phyloP scores from a whole-genome alignment of 768 basidiomycete species.

The Lactarius tabidus region DNA sequence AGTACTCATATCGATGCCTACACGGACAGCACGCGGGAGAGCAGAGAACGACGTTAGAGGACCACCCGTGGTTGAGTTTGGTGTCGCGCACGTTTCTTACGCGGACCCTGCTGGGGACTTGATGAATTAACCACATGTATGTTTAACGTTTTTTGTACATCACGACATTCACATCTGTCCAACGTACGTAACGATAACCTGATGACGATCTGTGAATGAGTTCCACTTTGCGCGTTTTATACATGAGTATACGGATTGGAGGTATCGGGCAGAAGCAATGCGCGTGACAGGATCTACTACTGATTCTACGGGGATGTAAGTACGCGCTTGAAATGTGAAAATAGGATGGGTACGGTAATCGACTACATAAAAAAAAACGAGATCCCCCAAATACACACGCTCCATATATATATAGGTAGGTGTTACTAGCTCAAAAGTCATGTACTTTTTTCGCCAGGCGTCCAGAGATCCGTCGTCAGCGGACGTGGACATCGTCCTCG shows the following conservation, averaged over 20 bases:
- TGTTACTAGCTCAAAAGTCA: neutral
- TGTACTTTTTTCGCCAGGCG: neutral
- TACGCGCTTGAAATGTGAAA: neutral
- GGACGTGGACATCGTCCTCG: neutral
- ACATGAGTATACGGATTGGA: neutral
- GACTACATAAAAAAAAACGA: slow-evolving; percentile 12
- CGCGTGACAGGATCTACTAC: neutral
- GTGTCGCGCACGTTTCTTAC: slow-evolving; percentile 4
- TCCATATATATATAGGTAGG: slow-evolving; percentile 3
- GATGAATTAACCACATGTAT: neutral
- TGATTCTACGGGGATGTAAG: neutral
- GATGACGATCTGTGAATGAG: neutral
- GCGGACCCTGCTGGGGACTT: neutral
- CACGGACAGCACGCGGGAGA: neutral
- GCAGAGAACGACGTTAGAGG: neutral
- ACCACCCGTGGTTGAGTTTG: slow-evolving; percentile 16
- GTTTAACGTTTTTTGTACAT: neutral
- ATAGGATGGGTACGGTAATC: slow-evolving; percentile 2
- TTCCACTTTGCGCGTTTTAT: neutral
- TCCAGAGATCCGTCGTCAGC: neutral
- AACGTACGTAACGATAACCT: too few species aligned
- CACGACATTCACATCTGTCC: too few species aligned
- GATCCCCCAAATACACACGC: slow-evolving; percentile 2
- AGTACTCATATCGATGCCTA: slow-evolving; percentile 19
- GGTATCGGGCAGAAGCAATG: neutral